These are phyloP conservation scores for Pseudomassariella vexata DNA, from an alignment of 2,329 filamentous ascomycete species.

Conservation along the genomic window DNA sequence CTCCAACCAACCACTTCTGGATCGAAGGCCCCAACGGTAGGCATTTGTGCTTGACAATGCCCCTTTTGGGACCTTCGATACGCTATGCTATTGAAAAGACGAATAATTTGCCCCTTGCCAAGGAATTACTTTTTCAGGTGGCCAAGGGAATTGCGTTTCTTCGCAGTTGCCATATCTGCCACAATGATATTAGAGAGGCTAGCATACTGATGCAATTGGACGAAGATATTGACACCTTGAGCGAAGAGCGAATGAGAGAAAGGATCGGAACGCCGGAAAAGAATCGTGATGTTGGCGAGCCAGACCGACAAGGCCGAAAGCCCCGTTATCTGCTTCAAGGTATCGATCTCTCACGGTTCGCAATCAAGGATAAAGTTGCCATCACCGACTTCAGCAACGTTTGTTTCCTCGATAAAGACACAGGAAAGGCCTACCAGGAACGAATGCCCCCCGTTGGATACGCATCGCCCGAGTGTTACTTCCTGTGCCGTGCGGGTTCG, in stretches of 20 bases:
- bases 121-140: background rate
- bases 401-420: background rate
- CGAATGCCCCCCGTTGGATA: slow-evolving; percentile 1
- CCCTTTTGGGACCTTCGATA: background rate
- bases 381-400: background rate
- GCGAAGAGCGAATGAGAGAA: background rate
- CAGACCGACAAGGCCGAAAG: background rate
- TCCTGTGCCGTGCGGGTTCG: background rate
- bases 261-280: background rate
- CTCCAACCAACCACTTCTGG: background rate
- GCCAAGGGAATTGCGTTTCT: background rate
- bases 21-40: slow-evolving; percentile 1
- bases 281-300: too few species aligned
- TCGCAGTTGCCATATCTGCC: background rate
- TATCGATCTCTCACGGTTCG: background rate
- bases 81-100: too few species aligned
- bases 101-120: background rate
- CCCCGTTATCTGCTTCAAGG: background rate
- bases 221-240: background rate
- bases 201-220: slow-evolving; percentile 1
- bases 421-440: background rate
- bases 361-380: background rate
- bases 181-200: background rate
- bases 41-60: slow-evolving; percentile 1
- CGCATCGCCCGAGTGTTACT: background rate